Base-by-base conservation (phyloP, 495 filamentous ascomycete genomes). In the Hypoxylon cercidicola region DNA sequence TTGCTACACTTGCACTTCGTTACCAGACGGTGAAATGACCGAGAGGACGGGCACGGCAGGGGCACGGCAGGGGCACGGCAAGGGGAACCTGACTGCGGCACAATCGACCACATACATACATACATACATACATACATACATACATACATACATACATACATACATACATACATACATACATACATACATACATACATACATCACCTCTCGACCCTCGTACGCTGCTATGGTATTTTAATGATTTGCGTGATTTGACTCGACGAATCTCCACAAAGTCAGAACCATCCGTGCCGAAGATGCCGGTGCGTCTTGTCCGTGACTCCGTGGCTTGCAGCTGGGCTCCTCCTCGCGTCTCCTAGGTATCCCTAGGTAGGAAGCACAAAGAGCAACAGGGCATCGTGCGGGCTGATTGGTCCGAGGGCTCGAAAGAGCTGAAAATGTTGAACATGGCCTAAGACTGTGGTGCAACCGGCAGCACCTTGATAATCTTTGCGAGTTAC, bases 231-330 rank as follows among this genome's bases (percentile, higher is more conserved):
- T 58, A 41, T 41, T 51, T 62, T 47, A 39, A 41, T 10, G 53
- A 55, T 52, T 66, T 18, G 48, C 25, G 35, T 55, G 49, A 60
- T 41, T 59, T 46, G 64, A 68, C 59, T 58, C 11, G 21, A 46
- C 19, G 25, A 49, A 48, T 60, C 60, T 64, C 60, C 65, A 68
- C 65, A 25, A 32, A 32, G 50, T 39, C 4, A 68, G 51, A 55
- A 55, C 40, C 35, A 35, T 53, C 60, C 52, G 59, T 68, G 65
- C 65, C 65, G 65, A 68, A 68, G 60, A 68, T 68, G 65, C 65
- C 65, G 60, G 60, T 52, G 65, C 60, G 54, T 68, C 50, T 64
- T n/a, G 60, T 60, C 60, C 51, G 60, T 55, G 49, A 56, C 49
- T 60, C 60, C 60, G 65, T 64, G 60, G 65, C 65, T 68, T 64